Evolutionary conservation across 257 asterid species (phyloP).

Genomic region (Gentiana straminea): DNA sequence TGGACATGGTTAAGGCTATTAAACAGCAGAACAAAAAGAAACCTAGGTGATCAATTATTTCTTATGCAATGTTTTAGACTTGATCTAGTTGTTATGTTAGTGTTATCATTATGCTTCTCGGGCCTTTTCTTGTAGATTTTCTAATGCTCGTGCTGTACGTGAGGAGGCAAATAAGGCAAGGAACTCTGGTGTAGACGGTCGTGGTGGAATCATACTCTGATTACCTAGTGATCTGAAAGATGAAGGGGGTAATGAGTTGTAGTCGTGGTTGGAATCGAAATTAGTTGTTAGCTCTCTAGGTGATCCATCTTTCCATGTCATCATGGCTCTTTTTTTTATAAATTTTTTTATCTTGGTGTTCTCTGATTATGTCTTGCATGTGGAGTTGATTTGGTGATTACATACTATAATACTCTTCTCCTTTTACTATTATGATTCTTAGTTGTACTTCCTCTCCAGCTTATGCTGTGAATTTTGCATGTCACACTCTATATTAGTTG

Average conservation of each 20-base stretch:
- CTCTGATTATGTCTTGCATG: constrained; percentile 37
- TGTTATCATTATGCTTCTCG: constrained; percentile 14
- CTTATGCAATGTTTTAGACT: not conserved
- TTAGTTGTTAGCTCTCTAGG: constrained; percentile 24
- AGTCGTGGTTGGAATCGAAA: constrained; percentile 23
- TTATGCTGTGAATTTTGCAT: constrained; percentile 2
- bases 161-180: constrained; percentile 56
- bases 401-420: constrained; percentile 16
- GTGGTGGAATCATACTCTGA: constrained; percentile 56
- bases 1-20: constrained; percentile 66
- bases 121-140: constrained; percentile 31
- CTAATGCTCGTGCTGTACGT: constrained; percentile 36
- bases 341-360: constrained; percentile 15
- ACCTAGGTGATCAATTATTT: constrained; percentile 31
- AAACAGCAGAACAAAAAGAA: constrained; percentile 57
- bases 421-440: not conserved
- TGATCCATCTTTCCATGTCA: constrained; percentile 24
- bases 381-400: constrained; percentile 21
- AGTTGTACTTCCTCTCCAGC: constrained; percentile 1
- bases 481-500: not conserved
- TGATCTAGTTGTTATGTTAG: constrained; percentile 1
- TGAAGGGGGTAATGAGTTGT: constrained; percentile 21
- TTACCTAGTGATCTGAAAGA: constrained; percentile 14
- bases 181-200: constrained; percentile 38
- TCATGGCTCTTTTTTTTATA: constrained; percentile 22